Conservation (phyloP, 441 rosid species). For the Aleurites moluccanus region DNA sequence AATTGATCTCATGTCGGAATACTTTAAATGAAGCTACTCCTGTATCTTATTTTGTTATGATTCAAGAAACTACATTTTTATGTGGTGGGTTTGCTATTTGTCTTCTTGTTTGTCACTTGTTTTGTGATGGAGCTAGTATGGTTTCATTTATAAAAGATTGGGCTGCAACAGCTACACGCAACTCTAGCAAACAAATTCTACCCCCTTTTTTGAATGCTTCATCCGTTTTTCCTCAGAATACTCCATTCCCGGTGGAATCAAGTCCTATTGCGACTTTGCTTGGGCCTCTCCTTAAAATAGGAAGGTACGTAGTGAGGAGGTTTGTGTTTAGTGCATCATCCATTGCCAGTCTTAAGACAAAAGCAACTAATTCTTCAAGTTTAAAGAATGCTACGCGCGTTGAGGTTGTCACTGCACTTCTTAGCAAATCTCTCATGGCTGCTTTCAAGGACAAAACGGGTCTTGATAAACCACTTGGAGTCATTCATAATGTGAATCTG, state of each 20-base stretch:
- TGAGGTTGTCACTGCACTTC: too few relatives aligned
- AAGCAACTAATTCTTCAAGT: too few relatives aligned
- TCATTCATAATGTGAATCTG: too few relatives aligned
- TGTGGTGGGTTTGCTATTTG: slow-evolving; percentile 17
- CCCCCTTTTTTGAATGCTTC: slow-evolving; percentile 19
- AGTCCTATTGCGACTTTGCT: not conserved
- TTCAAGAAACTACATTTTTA: slow-evolving; percentile 17
- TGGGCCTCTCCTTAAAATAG: not conserved
- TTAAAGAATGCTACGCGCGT: too few relatives aligned
- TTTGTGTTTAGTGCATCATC: slow-evolving; percentile 15
- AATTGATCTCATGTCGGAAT: not conserved
- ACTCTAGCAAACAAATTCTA: not conserved
- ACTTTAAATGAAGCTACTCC: not conserved
- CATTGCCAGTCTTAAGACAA: too few relatives aligned
- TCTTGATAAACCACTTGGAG: too few relatives aligned
- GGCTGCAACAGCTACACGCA: slow-evolving; percentile 24
- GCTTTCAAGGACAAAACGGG: too few relatives aligned
- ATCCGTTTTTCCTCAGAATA: slow-evolving; percentile 18
- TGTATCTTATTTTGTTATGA: not conserved
- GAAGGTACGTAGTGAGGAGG: not conserved
- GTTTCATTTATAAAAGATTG: slow-evolving; percentile 22
- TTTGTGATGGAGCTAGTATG: slow-evolving; percentile 23
- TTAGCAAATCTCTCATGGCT: too few relatives aligned
- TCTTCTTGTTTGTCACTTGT: slow-evolving; percentile 22
- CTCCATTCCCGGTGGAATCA: not conserved